phyloP scores from a whole-genome alignment of 257 asterid species.

The Capsicum baccatum region DNA sequence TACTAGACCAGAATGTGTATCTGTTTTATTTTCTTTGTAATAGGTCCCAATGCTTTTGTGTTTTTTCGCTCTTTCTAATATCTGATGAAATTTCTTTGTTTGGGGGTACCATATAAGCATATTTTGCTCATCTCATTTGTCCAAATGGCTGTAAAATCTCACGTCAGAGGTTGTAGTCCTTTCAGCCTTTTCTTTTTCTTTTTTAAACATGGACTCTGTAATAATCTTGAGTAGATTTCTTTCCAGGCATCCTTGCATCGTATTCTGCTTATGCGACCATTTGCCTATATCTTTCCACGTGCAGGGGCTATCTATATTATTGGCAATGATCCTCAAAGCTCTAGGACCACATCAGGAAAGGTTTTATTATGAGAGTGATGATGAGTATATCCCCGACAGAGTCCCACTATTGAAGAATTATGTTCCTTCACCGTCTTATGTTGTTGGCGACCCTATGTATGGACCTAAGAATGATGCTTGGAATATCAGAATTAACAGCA shows the following conservation, averaged over 20 bases:
- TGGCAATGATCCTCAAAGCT: constrained; percentile 89
- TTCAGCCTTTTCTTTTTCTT: background rate
- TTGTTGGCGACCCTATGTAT: constrained; percentile 61
- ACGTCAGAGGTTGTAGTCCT: background rate
- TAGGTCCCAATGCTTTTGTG: background rate
- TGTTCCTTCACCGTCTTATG: constrained; percentile 70
- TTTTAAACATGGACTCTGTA: background rate
- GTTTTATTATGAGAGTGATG: constrained; percentile 92
- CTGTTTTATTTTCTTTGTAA: constrained; percentile 12
- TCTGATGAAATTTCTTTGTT: constrained; percentile 2
- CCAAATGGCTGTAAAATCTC: background rate
- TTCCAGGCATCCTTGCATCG: constrained; percentile 10
- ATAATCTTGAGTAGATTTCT: background rate
- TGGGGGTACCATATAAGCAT: background rate
- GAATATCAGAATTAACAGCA: constrained; percentile 70
- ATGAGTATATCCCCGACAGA: constrained; percentile 78
- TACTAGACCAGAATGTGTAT: background rate
- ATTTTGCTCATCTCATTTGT: constrained; percentile 9
- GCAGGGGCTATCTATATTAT: constrained; percentile 76
- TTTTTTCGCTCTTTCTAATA: background rate
- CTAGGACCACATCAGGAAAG: constrained; percentile 79
- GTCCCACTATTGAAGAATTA: constrained; percentile 85
- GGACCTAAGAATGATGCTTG: constrained; percentile 67
- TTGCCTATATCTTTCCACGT: constrained; percentile 34
- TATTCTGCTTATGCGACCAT: constrained; percentile 22